A percentile compares a stretch with the other conserved stretches of the same genome.
phyloP scores from a whole-genome alignment of 495 filamentous ascomycete species.

The Penicillium riverlandense region DNA sequence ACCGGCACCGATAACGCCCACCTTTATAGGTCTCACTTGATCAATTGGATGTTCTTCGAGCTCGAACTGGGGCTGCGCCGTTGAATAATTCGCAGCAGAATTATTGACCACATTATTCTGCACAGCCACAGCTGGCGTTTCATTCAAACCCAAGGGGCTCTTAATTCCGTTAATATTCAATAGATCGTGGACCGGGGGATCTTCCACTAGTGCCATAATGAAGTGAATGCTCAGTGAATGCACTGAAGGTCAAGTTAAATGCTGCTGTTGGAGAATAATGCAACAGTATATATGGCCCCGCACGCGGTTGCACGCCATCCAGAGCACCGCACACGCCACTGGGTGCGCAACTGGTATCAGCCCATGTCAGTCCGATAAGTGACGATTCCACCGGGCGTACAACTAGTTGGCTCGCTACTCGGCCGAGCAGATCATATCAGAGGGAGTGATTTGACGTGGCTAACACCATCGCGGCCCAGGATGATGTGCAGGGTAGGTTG shows the following conservation, averaged over 20 bases:
- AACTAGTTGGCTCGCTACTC: background rate
- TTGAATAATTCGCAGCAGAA: background rate
- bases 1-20: slow-evolving; percentile 48
- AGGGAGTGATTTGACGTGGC: slow-evolving; percentile 9
- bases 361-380: background rate
- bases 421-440: background rate
- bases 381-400: background rate
- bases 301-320: slow-evolving; percentile 14
- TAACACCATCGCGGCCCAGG: slow-evolving; percentile 12
- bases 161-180: slow-evolving; percentile 8
- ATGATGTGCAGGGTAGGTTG: slow-evolving; percentile 15
- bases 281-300: background rate
- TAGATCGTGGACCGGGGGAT: slow-evolving; percentile 1
- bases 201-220: slow-evolving; percentile 13
- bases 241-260: background rate
- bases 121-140: slow-evolving; percentile 8
- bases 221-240: background rate
- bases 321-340: slow-evolving; percentile 13
- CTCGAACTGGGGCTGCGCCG: slow-evolving; percentile 11
- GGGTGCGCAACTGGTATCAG: background rate
- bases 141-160: slow-evolving; percentile 1
- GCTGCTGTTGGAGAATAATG: background rate
- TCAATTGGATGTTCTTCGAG: slow-evolving; percentile 38
- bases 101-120: slow-evolving; percentile 3
- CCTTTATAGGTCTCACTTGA: slow-evolving; percentile 34